Evolutionary conservation across 1,284 basidiomycete species (phyloP).

Genomic region (Afroboletus lepidellus): DNA sequence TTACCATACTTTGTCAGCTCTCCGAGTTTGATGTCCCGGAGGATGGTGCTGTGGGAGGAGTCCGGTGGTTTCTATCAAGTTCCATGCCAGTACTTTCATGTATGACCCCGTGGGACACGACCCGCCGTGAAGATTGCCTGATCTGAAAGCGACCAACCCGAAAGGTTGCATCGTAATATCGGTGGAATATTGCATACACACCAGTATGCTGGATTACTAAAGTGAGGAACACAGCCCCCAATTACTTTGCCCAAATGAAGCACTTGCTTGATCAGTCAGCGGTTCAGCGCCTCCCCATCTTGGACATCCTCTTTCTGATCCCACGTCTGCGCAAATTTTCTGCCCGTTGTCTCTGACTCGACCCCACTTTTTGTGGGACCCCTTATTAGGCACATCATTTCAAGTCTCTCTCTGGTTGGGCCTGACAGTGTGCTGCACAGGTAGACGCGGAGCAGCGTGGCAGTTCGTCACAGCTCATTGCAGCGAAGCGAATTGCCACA

Average conservation of each 20-base stretch:
- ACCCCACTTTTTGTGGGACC: slow-evolving; percentile 11
- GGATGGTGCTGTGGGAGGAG: no score
- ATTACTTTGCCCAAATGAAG: slow-evolving; percentile 12
- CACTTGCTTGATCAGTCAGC: neutral
- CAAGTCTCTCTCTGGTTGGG: neutral
- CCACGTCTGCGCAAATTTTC: slow-evolving; percentile 9
- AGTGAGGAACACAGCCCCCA: slow-evolving; percentile 28
- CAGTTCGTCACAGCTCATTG: neutral
- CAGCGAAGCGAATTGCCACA: slow-evolving; percentile 6
- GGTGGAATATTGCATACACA: no score
- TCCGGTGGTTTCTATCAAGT: no score
- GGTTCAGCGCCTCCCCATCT: slow-evolving; percentile 2
- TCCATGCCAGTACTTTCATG: no score
- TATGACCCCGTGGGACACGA: no score
- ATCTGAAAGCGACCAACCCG: no score
- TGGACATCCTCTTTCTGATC: slow-evolving; percentile 16
- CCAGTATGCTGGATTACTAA: no score
- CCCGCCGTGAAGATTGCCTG: no score
- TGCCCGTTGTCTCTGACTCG: slow-evolving; percentile 15
- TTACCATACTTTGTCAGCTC: no score
- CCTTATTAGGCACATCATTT: slow-evolving; percentile 5
- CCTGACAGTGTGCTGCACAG: neutral
- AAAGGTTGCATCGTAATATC: no score
- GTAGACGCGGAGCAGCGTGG: neutral
- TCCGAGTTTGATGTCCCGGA: no score